Evolutionary conservation across 2,329 filamentous ascomycete genomes (phyloP).

Genomic region (Trichophyton simii): DNA sequence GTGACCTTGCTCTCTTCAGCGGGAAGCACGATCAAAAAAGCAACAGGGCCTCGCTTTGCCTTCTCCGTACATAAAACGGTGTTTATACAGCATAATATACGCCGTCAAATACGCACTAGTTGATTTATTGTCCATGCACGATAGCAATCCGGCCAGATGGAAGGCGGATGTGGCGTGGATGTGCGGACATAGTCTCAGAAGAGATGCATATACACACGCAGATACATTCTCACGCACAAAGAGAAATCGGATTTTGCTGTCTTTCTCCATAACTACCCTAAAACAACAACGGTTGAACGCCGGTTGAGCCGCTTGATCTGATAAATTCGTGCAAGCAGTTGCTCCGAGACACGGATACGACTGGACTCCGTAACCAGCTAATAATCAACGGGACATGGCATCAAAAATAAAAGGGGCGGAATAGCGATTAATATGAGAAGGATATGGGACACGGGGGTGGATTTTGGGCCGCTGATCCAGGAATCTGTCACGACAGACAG

Average conservation of each 20-base stretch:
- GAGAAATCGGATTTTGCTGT: not conserved
- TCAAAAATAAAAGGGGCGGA: not conserved
- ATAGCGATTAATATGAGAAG: not conserved
- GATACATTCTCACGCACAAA: not conserved
- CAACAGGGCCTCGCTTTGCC: not conserved
- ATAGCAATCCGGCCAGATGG: constrained; percentile 1
- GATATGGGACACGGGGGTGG: not conserved
- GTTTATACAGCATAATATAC: not conserved
- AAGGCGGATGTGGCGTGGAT: constrained; percentile 1
- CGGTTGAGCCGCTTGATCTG: not conserved
- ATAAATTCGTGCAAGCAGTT: not conserved
- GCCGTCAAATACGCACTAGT: not conserved
- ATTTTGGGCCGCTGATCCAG: not conserved
- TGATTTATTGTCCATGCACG: not conserved
- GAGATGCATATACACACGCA: not conserved
- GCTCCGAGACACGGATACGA: not conserved
- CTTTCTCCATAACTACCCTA: not conserved
- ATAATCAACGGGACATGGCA: not conserved
- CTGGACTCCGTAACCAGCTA: not conserved
- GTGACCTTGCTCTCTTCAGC: constrained; percentile 2
- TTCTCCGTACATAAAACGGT: not conserved
- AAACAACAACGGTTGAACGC: not conserved
- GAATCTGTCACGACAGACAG: not conserved
- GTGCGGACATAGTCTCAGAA: not conserved
- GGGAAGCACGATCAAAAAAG: not conserved